A percentile compares a stretch with the other conserved stretches of the same genome.
Conservation (phyloP, 495 filamentous ascomycete species). For the Geoglossum glabrum region DNA sequence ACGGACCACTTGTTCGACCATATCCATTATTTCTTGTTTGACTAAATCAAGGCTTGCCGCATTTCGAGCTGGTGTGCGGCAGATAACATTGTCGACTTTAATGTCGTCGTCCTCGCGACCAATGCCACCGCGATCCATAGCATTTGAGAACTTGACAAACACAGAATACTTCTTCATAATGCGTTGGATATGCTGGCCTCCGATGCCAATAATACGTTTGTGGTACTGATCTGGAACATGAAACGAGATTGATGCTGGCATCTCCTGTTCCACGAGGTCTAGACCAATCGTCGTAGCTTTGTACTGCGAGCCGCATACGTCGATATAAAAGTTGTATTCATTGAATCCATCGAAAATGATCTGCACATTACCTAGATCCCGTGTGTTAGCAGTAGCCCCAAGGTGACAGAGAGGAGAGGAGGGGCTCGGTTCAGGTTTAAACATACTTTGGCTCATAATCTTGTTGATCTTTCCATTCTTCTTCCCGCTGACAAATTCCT, state of each 20-base stretch:
- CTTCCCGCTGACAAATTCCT: slow-evolving; percentile 97
- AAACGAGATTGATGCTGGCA: slow-evolving; percentile 97
- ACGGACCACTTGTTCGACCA: slow-evolving; percentile 79
- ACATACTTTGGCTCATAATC: slow-evolving; percentile 90
- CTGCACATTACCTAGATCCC: slow-evolving; percentile 57
- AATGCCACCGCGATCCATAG: slow-evolving; percentile 92
- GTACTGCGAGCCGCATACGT: slow-evolving; percentile 78
- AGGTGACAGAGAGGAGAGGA: background rate
- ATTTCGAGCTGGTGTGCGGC: slow-evolving; percentile 90
- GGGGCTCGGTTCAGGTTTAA: background rate
- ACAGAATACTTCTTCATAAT: slow-evolving; percentile 99
- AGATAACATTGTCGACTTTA: slow-evolving; percentile 98
- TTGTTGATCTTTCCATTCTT: slow-evolving; percentile 99
- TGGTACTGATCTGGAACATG: slow-evolving; percentile 99
- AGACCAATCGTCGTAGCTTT: slow-evolving; percentile 83
- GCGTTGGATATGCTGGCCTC: slow-evolving; percentile 93
- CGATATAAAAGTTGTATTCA: slow-evolving; percentile 99
- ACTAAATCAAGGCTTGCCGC: slow-evolving; percentile 90
- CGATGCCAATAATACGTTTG: slow-evolving; percentile 97
- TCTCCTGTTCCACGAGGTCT: slow-evolving; percentile 89
- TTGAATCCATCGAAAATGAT: slow-evolving; percentile 98
- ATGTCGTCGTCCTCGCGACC: slow-evolving; percentile 92
- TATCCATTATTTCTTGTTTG: slow-evolving; percentile 97
- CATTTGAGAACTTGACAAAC: slow-evolving; percentile 98
- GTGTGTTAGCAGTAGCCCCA: background rate